These are phyloP conservation scores for Chenopodium berlandieri DNA, from an alignment of 148 eudicot species.

Conservation along the genomic window DNA sequence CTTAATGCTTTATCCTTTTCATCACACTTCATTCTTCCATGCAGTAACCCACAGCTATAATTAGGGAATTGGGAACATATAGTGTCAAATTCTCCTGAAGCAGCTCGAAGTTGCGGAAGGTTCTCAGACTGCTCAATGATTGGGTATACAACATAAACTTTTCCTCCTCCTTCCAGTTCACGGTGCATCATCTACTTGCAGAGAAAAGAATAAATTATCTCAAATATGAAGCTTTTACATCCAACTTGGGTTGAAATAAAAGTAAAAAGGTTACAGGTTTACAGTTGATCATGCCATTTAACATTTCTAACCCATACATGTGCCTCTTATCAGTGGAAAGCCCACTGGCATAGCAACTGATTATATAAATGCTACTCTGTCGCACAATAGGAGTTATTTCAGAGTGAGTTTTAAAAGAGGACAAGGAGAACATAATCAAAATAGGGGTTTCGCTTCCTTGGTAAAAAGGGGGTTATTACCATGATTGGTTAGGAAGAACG, in stretches of 20 bases:
- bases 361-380: background rate
- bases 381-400: background rate
- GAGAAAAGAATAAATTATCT: background rate
- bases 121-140: slow-evolving; percentile 80
- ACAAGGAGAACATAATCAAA: too few species aligned
- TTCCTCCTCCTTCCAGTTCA: slow-evolving; percentile 76
- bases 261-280: too few species aligned
- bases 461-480: too few species aligned
- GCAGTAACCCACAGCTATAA: slow-evolving; percentile 77
- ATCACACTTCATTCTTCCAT: slow-evolving; percentile 82
- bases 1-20: slow-evolving; percentile 77
- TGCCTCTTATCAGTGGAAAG: background rate
- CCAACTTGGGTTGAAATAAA: background rate
- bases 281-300: background rate
- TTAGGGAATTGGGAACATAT: slow-evolving; percentile 53
- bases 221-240: background rate
- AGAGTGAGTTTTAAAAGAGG: background rate
- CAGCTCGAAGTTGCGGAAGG: slow-evolving; percentile 92
- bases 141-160: slow-evolving; percentile 82
- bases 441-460: too few species aligned
- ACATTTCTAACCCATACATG: background rate
- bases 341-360: background rate
- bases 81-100: slow-evolving; percentile 65
- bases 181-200: slow-evolving; percentile 63
- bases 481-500: too few species aligned